Percentiles rank a stretch among this genome's conserved stretches.
These are phyloP conservation scores for Chlamydomonas sphaeroides DNA, from an alignment of 139 green algal species.

Conservation along the genomic window DNA sequence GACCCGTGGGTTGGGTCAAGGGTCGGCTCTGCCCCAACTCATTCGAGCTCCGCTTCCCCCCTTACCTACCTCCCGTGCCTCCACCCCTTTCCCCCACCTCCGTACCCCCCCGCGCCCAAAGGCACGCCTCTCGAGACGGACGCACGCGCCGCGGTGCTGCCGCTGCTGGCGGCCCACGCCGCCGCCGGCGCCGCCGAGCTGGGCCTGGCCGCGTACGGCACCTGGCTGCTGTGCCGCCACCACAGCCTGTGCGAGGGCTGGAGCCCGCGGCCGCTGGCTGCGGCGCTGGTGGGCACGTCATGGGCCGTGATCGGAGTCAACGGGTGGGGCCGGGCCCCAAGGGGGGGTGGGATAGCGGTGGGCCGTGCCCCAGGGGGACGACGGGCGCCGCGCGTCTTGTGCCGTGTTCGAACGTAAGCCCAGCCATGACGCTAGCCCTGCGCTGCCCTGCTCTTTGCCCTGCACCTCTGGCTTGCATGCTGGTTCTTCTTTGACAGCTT, in stretches of 20 bases:
- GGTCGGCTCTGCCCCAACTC: too few relatives aligned
- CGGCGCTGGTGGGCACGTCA: conserved; percentile 23
- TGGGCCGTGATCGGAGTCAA: conserved; percentile 30
- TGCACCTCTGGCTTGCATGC: not conserved
- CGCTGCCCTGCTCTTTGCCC: too few relatives aligned
- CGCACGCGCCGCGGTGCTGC: not conserved
- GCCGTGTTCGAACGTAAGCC: too few relatives aligned
- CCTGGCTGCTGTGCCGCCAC: not conserved
- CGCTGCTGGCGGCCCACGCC: conserved; percentile 1
- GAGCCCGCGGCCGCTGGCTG: conserved; percentile 35
- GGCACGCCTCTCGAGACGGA: conserved; percentile 4
- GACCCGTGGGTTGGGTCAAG: not conserved
- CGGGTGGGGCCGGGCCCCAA: not conserved
- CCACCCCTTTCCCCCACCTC: too few relatives aligned
- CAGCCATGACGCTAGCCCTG: too few relatives aligned
- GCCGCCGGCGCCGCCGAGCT: conserved; percentile 2
- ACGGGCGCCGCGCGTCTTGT: too few relatives aligned
- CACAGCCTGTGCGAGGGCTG: not conserved
- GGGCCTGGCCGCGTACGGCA: conserved; percentile 5
- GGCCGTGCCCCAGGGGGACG: too few relatives aligned
- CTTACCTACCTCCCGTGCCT: too few relatives aligned
- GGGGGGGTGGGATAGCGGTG: not conserved
- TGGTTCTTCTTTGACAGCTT: too few relatives aligned
- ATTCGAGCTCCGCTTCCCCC: too few relatives aligned
- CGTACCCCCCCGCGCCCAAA: not conserved